Conservation (phyloP, 2,329 filamentous ascomycete species). For the Zasmidium angulare region DNA sequence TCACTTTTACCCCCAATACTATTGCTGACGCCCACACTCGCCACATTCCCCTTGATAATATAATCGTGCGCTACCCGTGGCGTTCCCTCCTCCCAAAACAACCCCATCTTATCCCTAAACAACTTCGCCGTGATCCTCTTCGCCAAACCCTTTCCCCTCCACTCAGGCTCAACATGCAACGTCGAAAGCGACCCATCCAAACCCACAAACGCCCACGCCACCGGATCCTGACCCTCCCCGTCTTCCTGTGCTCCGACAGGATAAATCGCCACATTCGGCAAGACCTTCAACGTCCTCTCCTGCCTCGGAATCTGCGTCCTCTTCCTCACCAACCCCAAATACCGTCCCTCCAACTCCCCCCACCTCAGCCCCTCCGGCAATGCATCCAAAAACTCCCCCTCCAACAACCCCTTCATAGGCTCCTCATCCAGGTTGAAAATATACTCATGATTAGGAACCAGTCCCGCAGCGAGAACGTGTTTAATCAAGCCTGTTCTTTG, state of each 20-base stretch:
- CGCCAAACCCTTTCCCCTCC: conserved; percentile 62
- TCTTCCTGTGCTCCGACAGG: not conserved
- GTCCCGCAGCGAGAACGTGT: conserved; percentile 13
- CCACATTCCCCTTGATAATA: conserved; percentile 60
- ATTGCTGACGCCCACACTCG: conserved; percentile 62
- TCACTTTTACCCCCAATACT: conserved; percentile 58
- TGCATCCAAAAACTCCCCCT: conserved; percentile 1
- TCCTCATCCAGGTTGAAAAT: conserved; percentile 25
- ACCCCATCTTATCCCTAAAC: conserved; percentile 52
- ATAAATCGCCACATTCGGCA: conserved; percentile 40
- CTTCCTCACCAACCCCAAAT: conserved; percentile 57
- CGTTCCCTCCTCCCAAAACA: conserved; percentile 31
- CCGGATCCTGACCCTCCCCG: conserved; percentile 47
- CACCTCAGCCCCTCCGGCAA: conserved; percentile 56
- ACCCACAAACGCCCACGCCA: conserved; percentile 67
- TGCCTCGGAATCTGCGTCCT: conserved; percentile 59
- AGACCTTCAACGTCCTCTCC: conserved; percentile 44
- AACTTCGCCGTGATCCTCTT: conserved; percentile 61
- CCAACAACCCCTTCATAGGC: not conserved
- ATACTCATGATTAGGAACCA: conserved; percentile 28
- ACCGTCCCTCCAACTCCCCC: conserved; percentile 52
- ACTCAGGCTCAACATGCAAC: conserved; percentile 60
- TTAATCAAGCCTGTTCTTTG: conserved; percentile 23
- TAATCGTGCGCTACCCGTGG: conserved; percentile 63
- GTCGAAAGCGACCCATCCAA: conserved; percentile 62